Evolutionary conservation across 331 rosid genomes (phyloP).

Genomic region (Acacia pycnantha): DNA sequence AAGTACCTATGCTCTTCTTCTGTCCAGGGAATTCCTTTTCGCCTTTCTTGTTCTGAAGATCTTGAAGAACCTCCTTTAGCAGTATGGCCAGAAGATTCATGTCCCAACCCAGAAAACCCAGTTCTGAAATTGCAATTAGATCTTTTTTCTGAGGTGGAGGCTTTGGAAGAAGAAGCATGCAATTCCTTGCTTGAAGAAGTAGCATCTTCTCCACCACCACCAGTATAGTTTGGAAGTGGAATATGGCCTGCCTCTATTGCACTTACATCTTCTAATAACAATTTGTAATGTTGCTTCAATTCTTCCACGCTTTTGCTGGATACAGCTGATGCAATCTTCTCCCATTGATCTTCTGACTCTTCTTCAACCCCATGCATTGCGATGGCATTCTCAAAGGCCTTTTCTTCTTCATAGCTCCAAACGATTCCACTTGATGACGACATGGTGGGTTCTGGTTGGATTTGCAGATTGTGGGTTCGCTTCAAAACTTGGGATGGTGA

Average conservation of each 20-base stretch:
- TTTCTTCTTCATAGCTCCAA: slow-evolving; percentile 94
- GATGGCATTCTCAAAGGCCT: slow-evolving; percentile 83
- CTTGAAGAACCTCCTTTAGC: slow-evolving; percentile 75
- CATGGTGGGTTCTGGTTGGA: slow-evolving; percentile 48
- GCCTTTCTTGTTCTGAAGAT: slow-evolving; percentile 87
- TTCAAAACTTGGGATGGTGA: slow-evolving; percentile 31
- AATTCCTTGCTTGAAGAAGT: slow-evolving; percentile 56
- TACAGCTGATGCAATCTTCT: slow-evolving; percentile 71
- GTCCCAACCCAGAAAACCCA: slow-evolving; percentile 72
- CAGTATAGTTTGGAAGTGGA: slow-evolving; percentile 61
- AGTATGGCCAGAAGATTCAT: slow-evolving; percentile 59
- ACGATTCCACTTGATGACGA: slow-evolving; percentile 61
- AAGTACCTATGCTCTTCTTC: slow-evolving; percentile 96
- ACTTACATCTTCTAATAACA: slow-evolving; percentile 69
- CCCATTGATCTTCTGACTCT: slow-evolving; percentile 69
- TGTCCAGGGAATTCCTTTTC: slow-evolving; percentile 99
- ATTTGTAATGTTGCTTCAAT: slow-evolving; percentile 69
- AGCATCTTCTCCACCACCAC: slow-evolving; percentile 50
- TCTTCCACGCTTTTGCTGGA: slow-evolving; percentile 74
- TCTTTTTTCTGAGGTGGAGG: slow-evolving; percentile 63
- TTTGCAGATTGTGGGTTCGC: slow-evolving; percentile 25
- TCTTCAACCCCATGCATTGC: slow-evolving; percentile 82
- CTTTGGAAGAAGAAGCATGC: slow-evolving; percentile 56
- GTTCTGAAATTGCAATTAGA: slow-evolving; percentile 57
- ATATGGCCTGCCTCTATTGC: slow-evolving; percentile 81